Base-by-base conservation (phyloP, 1,284 basidiomycete species). In the Hymenochaete sp. region DNA sequence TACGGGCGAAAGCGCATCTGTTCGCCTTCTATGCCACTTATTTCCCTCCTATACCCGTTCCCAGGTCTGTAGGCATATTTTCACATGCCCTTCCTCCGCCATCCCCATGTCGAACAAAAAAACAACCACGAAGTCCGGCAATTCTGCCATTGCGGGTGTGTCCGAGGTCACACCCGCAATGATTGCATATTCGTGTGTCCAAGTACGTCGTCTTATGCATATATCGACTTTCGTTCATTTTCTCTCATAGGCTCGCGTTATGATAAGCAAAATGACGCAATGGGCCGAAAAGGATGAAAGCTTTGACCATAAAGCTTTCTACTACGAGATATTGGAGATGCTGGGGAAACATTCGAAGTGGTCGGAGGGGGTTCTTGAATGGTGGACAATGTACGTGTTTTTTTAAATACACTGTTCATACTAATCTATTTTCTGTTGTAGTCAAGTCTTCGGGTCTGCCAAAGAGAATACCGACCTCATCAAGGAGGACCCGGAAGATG, bases 171-270 rank as follows among this genome's bases (percentile, higher is more conserved):
- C 35, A n/a, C 43, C 35, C 4, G 33, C 14, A 14, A 38, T 38
- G 43, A 45, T 45, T 9, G 43, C 43, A 9, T 45, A 45, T 14
- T 21, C 35, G 2, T 10, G 9, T 4, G n/a, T 25, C 2, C 35
- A 45, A n/a, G 43, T 45, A 32, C 36, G 21, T 26, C 9, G 33
- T 26, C 3, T 37, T 8, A 18, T 31, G 21, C 19, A 8, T 8
- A 38, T 38, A 6, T 24, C 9, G 5, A 38, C 18, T 8, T 5
- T 18, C 9, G 13, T 38, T 5, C 18, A 18, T 38, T 5, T 18
- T 5, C 5, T 38, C 14, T 18, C 6, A 8, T 10, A 38, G 7
- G 7, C 5, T 18, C 6, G 19, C 4, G 13, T n/a, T 22, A 11
- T 38, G 14, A 38, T 38, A 6, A 6, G 14, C 37, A 38, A 38